Evolutionary conservation across 2,329 filamentous ascomycete species (phyloP).

Genomic region (Scedosporium apiospermum): DNA sequence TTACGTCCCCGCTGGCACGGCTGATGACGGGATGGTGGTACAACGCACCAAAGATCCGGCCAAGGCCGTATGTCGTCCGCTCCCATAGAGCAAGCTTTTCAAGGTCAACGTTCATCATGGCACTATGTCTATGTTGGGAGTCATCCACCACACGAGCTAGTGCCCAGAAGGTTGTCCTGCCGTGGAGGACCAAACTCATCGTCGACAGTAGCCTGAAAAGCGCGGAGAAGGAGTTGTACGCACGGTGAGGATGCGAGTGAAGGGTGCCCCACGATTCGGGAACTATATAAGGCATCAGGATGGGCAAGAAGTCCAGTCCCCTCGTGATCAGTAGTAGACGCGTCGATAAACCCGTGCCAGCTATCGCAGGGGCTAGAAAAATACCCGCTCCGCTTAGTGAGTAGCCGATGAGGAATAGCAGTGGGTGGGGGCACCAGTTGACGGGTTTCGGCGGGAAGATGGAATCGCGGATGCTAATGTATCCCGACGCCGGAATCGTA

Average conservation of each 20-base stretch:
- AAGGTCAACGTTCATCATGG: slow-evolving; percentile 33
- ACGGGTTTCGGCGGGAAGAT: slow-evolving; percentile 30
- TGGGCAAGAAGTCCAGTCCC: slow-evolving; percentile 32
- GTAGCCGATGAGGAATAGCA: slow-evolving; percentile 23
- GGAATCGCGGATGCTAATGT: slow-evolving; percentile 18
- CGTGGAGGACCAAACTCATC: slow-evolving; percentile 33
- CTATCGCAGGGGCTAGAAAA: slow-evolving; percentile 28
- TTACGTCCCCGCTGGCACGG: slow-evolving; percentile 47
- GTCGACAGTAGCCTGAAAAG: slow-evolving; percentile 38
- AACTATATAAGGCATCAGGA: slow-evolving; percentile 35
- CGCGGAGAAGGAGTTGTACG: slow-evolving; percentile 29
- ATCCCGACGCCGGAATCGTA: slow-evolving; percentile 18
- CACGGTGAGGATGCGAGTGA: slow-evolving; percentile 27
- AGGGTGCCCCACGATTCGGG: slow-evolving; percentile 39
- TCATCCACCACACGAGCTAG: slow-evolving; percentile 38
- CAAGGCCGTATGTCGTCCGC: slow-evolving; percentile 33
- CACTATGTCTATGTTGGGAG: slow-evolving; percentile 38
- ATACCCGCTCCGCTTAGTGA: slow-evolving; percentile 24
- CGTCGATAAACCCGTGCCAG: slow-evolving; percentile 29
- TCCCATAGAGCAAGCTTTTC: slow-evolving; percentile 33
- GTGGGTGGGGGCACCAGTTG: slow-evolving; percentile 31
- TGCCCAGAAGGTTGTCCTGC: slow-evolving; percentile 30
- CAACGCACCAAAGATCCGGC: slow-evolving; percentile 37
- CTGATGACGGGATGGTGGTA: slow-evolving; percentile 49
- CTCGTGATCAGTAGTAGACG: slow-evolving; percentile 22